These are phyloP conservation scores for Agastache rugosa DNA, from an alignment of 257 asterid species.

Conservation along the genomic window DNA sequence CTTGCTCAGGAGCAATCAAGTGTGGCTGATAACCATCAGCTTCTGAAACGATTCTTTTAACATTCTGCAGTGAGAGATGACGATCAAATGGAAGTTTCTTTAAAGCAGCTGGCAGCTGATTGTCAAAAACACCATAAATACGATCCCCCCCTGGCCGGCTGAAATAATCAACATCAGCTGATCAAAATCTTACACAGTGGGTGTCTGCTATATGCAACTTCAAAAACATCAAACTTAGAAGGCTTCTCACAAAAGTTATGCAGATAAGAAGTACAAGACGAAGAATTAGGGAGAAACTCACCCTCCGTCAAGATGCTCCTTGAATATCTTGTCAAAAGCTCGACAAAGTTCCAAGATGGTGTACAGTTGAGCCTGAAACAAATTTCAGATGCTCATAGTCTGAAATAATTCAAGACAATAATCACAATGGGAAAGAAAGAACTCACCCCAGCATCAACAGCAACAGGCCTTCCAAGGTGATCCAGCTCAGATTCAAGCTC, in stretches of 20 bases:
- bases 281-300: constrained; percentile 41
- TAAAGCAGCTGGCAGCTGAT: constrained; percentile 96
- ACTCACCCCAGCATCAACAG: constrained; percentile 93
- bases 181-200: constrained; percentile 24
- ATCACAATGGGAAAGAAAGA: constrained; percentile 29
- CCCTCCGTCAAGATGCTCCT: constrained; percentile 99
- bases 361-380: constrained; percentile 88
- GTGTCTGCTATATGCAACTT: background rate
- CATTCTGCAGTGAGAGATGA: constrained; percentile 85
- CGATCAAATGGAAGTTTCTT: constrained; percentile 92
- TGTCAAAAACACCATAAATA: constrained; percentile 91
- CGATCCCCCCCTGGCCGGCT: constrained; percentile 97
- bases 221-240: constrained; percentile 13
- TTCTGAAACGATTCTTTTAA: constrained; percentile 84
- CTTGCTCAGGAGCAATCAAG: constrained; percentile 98
- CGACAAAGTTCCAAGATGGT: constrained; percentile 97
- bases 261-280: background rate
- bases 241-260: background rate
- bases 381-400: constrained; percentile 26
- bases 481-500: constrained; percentile 96
- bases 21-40: constrained; percentile 99
- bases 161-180: constrained; percentile 39
- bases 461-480: constrained; percentile 88
- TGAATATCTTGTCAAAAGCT: constrained; percentile 90
- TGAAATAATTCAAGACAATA: constrained; percentile 17